A percentile compares a stretch with the other conserved stretches of the same genome.
Conservation (phyloP, 352 stramenopile species). For the Phytophthora fragariae region DNA sequence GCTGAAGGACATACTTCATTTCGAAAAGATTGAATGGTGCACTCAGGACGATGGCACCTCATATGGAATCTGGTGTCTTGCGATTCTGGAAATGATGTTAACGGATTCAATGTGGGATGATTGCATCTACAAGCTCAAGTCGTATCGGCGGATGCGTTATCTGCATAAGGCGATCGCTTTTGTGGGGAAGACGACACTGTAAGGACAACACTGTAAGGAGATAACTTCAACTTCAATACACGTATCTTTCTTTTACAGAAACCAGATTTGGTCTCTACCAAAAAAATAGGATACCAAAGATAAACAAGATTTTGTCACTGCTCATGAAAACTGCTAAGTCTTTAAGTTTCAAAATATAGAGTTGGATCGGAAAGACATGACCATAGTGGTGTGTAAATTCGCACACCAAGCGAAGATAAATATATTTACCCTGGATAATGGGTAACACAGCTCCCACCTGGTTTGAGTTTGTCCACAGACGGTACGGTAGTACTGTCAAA, state of each 20-base stretch:
- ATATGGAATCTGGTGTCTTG: too few relatives aligned
- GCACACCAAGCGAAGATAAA: constrained; percentile 1
- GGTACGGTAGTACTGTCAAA: background rate
- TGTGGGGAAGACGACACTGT: background rate
- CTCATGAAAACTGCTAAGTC: background rate
- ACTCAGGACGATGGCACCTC: too few relatives aligned
- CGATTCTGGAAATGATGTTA: too few relatives aligned
- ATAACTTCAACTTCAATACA: background rate
- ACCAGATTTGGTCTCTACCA: too few relatives aligned
- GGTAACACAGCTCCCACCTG: background rate
- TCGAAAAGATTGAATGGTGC: too few relatives aligned
- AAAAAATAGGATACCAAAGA: background rate
- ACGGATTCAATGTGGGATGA: background rate
- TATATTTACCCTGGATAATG: background rate
- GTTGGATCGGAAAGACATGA: background rate
- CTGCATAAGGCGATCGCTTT: background rate
- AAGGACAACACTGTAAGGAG: background rate
- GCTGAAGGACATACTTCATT: too few relatives aligned
- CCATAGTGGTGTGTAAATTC: background rate
- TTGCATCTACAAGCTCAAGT: background rate
- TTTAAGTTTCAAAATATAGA: background rate
- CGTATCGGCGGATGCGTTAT: background rate
- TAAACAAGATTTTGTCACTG: background rate
- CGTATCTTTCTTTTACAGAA: background rate
- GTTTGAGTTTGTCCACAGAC: background rate